Base-by-base conservation (phyloP, 805 yeast species). In the Monosporozyma aerobia region DNA sequence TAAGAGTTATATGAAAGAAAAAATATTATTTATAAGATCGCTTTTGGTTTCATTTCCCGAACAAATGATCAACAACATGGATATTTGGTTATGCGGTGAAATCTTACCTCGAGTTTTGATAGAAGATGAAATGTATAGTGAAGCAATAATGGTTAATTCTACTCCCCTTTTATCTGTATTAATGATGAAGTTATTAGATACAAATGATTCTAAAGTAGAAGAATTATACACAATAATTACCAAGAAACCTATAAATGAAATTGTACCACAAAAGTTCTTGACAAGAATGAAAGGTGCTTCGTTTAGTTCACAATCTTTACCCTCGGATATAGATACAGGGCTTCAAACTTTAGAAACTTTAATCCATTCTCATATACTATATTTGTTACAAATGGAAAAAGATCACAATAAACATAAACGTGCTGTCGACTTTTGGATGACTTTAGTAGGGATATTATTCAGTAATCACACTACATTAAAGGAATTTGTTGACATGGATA, bases 351-450 rank as follows among this genome's bases (percentile, higher is more conserved):
- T 65, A 11, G 62, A 63, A 13, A 50, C 54, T 9, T 48, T 61
- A 6, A 32, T 66, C 9, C 46, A 59, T 32, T 40, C 43, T 25
- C 57, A 63, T 44, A 53, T 64, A 2, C 56, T 47, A 27, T 51
- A 54, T 23, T 41, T 60, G 22, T 53, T 63, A 9, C 19, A 52
- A 1, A 52, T 35, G 9, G 58, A 57, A 44, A 50, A 56, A 4
- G 39, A 35, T 35, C 39, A 35, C 3, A 14, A 14, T 11, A 65
- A 63, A 32, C 56, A 51, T 23, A 67, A 64, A 50, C 44, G 61
- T 2, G 64, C 65, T 4, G 56, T 59, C 56, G 69, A 65, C 51
- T 50, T 64, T 40, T 67, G 70, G 70, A 33, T 65, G 11, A 60
- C 66, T 2, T 47, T 60, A 48, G 54, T 56, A 3, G 69, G 68